Percentiles rank a stretch among this genome's conserved stretches.
Conservation (phyloP, 345 rosid species). For the Brassica cretica region DNA sequence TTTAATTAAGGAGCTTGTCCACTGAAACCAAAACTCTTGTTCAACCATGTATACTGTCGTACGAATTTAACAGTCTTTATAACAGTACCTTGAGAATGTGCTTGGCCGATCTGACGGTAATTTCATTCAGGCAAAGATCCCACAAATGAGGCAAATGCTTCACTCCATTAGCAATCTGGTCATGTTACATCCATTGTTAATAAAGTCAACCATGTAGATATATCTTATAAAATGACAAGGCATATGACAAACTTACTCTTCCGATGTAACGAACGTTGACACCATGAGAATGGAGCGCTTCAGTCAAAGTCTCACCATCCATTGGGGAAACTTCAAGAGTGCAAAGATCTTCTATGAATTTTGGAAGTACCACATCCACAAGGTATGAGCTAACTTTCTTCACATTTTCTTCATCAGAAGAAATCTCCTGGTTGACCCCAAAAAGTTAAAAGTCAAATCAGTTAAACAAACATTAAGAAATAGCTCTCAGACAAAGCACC, state of each 20-base stretch:
- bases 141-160: conserved; percentile 90
- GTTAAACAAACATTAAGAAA: conserved; percentile 1
- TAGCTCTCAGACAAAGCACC: not conserved
- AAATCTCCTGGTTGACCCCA: conserved; percentile 57
- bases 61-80: conserved; percentile 5
- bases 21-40: not conserved
- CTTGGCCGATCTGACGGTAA: conserved; percentile 83
- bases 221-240: not conserved
- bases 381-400: conserved; percentile 81
- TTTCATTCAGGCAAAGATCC: conserved; percentile 92
- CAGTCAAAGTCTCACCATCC: conserved; percentile 98
- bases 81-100: conserved; percentile 83
- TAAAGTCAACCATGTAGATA: conserved; percentile 7
- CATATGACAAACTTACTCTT: conserved; percentile 49
- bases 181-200: conserved; percentile 5
- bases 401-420: conserved; percentile 86
- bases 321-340: conserved; percentile 98
- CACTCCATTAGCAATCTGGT: conserved; percentile 85
- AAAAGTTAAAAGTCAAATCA: not conserved
- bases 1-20: not conserved
- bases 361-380: conserved; percentile 76
- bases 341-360: conserved; percentile 94
- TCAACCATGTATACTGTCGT: not conserved
- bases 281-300: conserved; percentile 98
- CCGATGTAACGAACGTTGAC: conserved; percentile 94